Evolutionary conservation across 768 basidiomycete species (phyloP).

Genomic region (Amanita exitialis): DNA sequence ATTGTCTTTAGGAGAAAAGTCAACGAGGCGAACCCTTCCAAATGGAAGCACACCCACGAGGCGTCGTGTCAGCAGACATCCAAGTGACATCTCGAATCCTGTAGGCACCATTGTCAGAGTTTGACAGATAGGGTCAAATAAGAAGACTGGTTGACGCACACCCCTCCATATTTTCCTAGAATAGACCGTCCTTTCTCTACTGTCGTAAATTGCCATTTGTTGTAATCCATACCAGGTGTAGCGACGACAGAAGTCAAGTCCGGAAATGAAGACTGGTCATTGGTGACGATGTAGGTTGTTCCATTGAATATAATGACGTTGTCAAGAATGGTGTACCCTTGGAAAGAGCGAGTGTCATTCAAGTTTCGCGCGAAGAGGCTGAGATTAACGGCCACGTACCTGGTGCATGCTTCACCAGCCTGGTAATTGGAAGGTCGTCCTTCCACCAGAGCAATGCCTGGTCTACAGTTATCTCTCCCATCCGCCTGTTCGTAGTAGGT

Average conservation of each 20-base stretch:
- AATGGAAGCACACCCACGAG: conserved; percentile 29
- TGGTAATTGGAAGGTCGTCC: conserved; percentile 42
- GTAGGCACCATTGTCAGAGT: background rate
- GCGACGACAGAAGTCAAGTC: conserved; percentile 39
- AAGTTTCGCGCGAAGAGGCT: background rate
- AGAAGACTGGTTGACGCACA: conserved; percentile 23
- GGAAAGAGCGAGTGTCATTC: background rate
- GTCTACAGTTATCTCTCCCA: conserved; percentile 31
- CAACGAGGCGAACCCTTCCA: conserved; percentile 2
- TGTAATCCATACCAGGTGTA: conserved; percentile 23
- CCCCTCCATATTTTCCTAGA: conserved; percentile 43
- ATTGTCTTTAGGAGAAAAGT: conserved; percentile 33
- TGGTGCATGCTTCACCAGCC: conserved; percentile 52
- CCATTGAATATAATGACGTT: conserved; percentile 70
- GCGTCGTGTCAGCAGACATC: conserved; percentile 43
- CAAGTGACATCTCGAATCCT: conserved; percentile 66
- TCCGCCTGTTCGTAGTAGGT: conserved; percentile 13
- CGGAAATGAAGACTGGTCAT: conserved; percentile 55
- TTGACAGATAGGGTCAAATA: background rate
- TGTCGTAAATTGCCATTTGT: conserved; percentile 54
- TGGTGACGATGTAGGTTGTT: conserved; percentile 65
- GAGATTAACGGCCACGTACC: conserved; percentile 28
- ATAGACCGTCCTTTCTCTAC: conserved; percentile 32
- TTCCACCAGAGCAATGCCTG: conserved; percentile 50
- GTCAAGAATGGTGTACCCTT: conserved; percentile 81